Conservation (phyloP, 495 filamentous ascomycete genomes). For the Aspergillus baeticus region DNA sequence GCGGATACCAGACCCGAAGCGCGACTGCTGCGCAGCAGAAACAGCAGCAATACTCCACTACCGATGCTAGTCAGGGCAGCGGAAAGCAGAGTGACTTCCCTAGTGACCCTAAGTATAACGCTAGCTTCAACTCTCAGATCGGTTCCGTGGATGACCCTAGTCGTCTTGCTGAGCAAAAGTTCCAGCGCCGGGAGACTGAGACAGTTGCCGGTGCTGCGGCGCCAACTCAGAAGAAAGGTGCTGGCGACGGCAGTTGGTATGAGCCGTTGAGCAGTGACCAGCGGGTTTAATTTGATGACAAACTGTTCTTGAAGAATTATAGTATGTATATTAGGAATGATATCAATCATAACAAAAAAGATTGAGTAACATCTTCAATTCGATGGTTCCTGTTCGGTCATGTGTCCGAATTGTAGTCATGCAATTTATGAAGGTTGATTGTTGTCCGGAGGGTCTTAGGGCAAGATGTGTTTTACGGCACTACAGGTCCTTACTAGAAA, state of each 20-base stretch:
- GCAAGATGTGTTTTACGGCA: neutral
- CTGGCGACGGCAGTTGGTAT: constrained; percentile 39
- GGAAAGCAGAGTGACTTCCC: constrained; percentile 56
- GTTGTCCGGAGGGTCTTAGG: too few species aligned
- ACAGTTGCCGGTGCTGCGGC: constrained; percentile 37
- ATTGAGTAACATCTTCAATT: neutral
- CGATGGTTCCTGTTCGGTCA: too few species aligned
- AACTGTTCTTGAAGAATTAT: constrained; percentile 6
- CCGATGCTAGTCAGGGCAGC: constrained; percentile 37
- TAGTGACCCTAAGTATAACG: constrained; percentile 48
- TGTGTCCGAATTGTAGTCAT: too few species aligned
- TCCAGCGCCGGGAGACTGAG: constrained; percentile 40
- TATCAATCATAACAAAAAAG: constrained; percentile 11
- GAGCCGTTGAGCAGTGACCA: constrained; percentile 46
- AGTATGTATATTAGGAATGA: constrained; percentile 22
- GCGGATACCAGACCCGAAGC: constrained; percentile 27
- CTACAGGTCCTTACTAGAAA: neutral
- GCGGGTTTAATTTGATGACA: constrained; percentile 29
- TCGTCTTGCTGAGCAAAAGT: constrained; percentile 49
- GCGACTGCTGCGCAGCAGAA: constrained; percentile 27
- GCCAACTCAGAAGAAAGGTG: constrained; percentile 40
- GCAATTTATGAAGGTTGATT: too few species aligned
- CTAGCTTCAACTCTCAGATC: constrained; percentile 59
- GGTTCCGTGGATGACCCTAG: constrained; percentile 62
- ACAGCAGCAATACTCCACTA: neutral